Evolutionary conservation across 1,139 yeast species (phyloP), one percentile per base, ranked within the genome.

Genomic region (Zygosaccharomyces pseudobailii): DNA sequence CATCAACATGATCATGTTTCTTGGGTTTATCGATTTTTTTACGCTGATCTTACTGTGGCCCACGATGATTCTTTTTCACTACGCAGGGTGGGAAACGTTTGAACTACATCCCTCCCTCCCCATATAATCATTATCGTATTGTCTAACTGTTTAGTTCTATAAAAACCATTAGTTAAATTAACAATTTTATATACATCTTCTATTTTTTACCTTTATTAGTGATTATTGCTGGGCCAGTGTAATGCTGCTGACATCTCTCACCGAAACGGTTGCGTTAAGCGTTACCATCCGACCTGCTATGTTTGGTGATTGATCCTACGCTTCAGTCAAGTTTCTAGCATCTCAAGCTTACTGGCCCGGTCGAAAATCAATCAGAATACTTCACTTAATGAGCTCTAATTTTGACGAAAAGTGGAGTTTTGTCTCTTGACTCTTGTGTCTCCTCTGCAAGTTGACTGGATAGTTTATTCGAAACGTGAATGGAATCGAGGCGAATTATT

Each of bases 201-300:
- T 13, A 13, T 13, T 13, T 13, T 13, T 13, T 13, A 88, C 97
- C 0, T 82, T 92, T 57, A 69, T 89, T 17, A 85, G 95, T 39
- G 98, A 92, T 63, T 88, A 84, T 57, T 82, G 95, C 61, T 92
- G 98, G 98, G 96, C 96, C 37, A 79, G 88, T 56, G 96, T 97
- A 0, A 94, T 90, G 76, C 74, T 92, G 31, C 71, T 92, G 63
- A 92, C 98, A 1, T 84, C 94, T 42, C 98, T 92, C 53, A 90
- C 96, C 0, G 97, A 90, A 2, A 92, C 98, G 0, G 95, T 92
- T 6, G 98, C 98, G 0, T 73, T 92, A 38, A 84, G 96, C 24
- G 80, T 92, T 56, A 89, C 97, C 0, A 92, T 92, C 25, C 98
- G 98, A 0, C 75, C 92, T 50, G 96, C 97, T 0, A 86, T 92